Conservation (phyloP, 192 early-diverging fungal genomes). For the Coemansia aciculifera region DNA sequence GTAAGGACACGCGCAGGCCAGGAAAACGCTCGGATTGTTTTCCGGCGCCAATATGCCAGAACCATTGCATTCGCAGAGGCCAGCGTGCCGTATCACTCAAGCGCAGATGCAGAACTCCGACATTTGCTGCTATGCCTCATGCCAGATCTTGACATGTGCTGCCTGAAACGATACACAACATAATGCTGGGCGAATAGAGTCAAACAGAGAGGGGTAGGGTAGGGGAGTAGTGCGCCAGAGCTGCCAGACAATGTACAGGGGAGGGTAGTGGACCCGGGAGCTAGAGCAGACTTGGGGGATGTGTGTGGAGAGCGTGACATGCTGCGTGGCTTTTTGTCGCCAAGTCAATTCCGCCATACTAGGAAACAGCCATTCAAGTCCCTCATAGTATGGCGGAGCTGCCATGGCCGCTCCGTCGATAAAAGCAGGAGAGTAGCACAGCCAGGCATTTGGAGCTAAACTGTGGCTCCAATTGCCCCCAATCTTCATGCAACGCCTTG, state of each 20-base stretch:
- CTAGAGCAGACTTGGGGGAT: slow-evolving; percentile 2
- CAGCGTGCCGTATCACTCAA: neutral
- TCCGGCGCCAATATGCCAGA: neutral
- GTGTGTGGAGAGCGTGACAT: slow-evolving; percentile 17
- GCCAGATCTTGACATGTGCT: neutral
- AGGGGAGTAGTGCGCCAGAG: slow-evolving; percentile 6
- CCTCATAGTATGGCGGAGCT: neutral
- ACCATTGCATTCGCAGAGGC: neutral
- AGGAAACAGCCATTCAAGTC: neutral
- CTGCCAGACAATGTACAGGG: slow-evolving; percentile 12
- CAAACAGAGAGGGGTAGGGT: neutral
- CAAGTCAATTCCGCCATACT: slow-evolving; percentile 11
- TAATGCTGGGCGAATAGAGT: neutral
- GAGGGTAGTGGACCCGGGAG: slow-evolving; percentile 7
- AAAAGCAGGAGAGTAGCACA: neutral
- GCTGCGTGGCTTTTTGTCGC: slow-evolving; percentile 40
- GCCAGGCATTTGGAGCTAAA: neutral
- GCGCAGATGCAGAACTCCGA: neutral
- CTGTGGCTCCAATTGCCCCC: slow-evolving; percentile 3
- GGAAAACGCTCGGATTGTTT: slow-evolving; percentile 2
- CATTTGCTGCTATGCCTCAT: neutral
- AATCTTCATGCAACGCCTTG: slow-evolving; percentile 2
- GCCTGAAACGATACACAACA: neutral
- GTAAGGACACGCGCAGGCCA: neutral
- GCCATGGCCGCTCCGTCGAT: neutral